phyloP scores from a whole-genome alignment of 1,139 yeast genomes.

The Diutina siamensis region DNA sequence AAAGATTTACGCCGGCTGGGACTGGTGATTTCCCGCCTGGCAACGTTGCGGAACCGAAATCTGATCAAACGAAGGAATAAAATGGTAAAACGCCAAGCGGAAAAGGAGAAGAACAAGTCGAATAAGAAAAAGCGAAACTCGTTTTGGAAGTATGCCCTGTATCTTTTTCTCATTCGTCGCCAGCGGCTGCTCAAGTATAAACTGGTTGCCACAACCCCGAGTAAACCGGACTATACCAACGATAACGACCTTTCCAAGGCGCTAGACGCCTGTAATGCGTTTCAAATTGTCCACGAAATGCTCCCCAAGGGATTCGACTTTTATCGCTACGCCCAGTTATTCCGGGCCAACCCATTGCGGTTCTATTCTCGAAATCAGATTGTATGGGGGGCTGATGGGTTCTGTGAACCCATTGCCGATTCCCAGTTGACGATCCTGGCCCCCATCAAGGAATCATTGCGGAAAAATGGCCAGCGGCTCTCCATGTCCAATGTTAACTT shows the following conservation, averaged over 20 bases:
- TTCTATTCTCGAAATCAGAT: neutral
- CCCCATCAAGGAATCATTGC: neutral
- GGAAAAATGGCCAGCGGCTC: constrained; percentile 4
- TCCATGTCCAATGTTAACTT: constrained; percentile 6
- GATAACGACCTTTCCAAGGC: neutral
- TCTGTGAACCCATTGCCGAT: neutral
- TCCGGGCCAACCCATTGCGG: neutral
- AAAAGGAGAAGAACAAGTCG: neutral
- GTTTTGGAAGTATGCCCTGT: neutral
- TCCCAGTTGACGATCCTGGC: neutral
- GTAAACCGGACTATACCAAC: neutral
- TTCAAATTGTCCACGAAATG: neutral
- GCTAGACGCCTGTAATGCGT: neutral
- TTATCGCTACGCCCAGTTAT: constrained; percentile 1
- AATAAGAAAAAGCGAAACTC: neutral
- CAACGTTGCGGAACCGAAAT: neutral
- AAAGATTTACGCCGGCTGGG: neutral
- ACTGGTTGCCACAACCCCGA: neutral
- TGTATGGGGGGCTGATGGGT: neutral
- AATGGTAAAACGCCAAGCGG: neutral
- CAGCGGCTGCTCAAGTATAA: neutral
- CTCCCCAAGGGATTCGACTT: neutral
- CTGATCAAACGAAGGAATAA: neutral
- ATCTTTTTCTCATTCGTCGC: neutral
- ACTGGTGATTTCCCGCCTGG: constrained; percentile 1